Percentiles rank a stretch among this genome's conserved stretches.
Conservation (phyloP, 2,329 filamentous ascomycete genomes). For the Xenoacremonium recifei region DNA sequence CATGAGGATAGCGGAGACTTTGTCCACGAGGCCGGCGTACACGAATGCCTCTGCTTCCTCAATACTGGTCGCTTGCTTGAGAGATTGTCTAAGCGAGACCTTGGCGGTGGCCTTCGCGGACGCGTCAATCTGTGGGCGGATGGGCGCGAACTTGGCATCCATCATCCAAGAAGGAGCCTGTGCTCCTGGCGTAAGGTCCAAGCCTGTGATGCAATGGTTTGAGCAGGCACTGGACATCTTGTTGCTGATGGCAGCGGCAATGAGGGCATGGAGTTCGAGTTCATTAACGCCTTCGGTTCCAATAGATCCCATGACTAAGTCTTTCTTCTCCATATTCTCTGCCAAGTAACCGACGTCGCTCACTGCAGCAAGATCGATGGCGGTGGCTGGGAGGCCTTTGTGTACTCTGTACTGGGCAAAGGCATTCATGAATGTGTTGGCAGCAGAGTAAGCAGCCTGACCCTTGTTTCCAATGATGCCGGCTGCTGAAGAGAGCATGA, state of each 20-base stretch:
- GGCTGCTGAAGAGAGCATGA: conserved; percentile 32
- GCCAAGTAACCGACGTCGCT: background rate
- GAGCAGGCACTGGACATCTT: background rate
- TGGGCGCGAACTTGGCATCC: background rate
- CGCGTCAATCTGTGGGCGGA: background rate
- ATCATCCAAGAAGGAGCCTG: background rate
- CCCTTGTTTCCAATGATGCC: conserved; percentile 30
- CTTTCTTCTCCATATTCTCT: background rate
- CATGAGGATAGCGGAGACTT: background rate
- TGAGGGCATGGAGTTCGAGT: background rate
- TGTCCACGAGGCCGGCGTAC: background rate
- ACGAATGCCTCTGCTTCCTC: background rate
- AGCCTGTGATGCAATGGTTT: background rate
- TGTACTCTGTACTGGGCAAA: conserved; percentile 13
- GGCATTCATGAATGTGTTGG: conserved; percentile 28
- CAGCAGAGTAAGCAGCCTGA: conserved; percentile 39
- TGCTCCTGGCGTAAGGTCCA: background rate
- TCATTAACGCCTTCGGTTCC: background rate
- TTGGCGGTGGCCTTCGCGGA: background rate
- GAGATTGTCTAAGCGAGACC: background rate
- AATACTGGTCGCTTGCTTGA: background rate
- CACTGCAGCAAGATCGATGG: conserved; percentile 10
- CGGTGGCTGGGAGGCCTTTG: conserved; percentile 1
- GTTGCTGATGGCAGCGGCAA: background rate
- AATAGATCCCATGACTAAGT: background rate